Percentiles rank a stretch among this genome's conserved stretches.
Conservation (phyloP, 139 green algal species). For the Trebouxia sp. region DNA sequence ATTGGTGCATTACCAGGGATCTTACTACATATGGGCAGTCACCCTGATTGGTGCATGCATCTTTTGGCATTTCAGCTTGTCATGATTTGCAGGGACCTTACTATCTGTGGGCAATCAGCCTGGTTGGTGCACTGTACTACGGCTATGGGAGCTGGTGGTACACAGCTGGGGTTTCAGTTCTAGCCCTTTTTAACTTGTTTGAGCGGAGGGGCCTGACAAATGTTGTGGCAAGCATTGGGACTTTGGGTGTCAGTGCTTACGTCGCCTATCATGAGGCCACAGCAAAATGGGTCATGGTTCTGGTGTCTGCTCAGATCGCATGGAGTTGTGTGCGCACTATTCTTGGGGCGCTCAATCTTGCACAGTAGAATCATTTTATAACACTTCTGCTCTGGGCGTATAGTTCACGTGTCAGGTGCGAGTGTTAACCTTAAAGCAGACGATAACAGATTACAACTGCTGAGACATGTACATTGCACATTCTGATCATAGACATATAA, state of each 20-base stretch:
- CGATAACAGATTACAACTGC: too few relatives aligned
- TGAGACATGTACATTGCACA: too few relatives aligned
- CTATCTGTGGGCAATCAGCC: neutral
- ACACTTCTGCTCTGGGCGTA: too few relatives aligned
- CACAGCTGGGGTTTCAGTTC: neutral
- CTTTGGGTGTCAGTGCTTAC: constrained; percentile 6
- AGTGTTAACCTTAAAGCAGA: too few relatives aligned
- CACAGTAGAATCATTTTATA: too few relatives aligned
- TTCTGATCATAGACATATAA: too few relatives aligned
- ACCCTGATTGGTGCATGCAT: neutral
- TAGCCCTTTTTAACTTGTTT: neutral
- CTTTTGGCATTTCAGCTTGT: neutral
- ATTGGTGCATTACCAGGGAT: neutral
- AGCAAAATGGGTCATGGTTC: neutral
- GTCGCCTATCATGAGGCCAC: constrained; percentile 2
- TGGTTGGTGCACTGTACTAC: constrained; percentile 26
- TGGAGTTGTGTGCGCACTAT: neutral
- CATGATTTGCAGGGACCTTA: constrained; percentile 2
- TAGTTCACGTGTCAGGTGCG: too few relatives aligned
- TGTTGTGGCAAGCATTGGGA: neutral
- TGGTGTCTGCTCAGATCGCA: constrained; percentile 22
- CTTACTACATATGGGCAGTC: too few relatives aligned
- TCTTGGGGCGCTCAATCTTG: neutral
- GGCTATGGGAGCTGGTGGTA: constrained; percentile 29
- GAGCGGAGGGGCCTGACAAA: neutral